phyloP scores from a whole-genome alignment of 2,329 filamentous ascomycete genomes.

The Alternaria conjuncta region DNA sequence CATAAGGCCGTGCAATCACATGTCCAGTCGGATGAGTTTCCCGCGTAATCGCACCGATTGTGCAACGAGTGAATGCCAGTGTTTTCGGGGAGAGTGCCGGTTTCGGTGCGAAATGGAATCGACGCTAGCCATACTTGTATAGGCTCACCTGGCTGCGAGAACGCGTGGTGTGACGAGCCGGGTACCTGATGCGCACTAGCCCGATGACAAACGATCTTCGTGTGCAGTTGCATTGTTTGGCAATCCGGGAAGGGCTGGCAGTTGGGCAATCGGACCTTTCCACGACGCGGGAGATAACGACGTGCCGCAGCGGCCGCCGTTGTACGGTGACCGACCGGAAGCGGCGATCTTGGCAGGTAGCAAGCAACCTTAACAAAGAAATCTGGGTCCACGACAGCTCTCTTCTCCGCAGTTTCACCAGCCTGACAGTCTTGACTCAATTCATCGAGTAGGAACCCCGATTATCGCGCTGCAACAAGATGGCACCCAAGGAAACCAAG shows the following conservation, averaged over 20 bases:
- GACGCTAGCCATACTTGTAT: neutral
- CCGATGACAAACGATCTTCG: neutral
- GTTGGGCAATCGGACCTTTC: neutral
- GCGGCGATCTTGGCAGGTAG: neutral
- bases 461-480: slow-evolving; percentile 2
- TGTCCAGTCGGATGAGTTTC: neutral
- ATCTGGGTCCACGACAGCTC: neutral
- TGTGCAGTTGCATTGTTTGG: neutral
- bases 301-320: neutral
- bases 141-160: neutral
- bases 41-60: neutral
- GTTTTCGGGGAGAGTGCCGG: neutral
- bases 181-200: neutral
- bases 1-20: neutral
- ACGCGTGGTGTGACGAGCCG: neutral
- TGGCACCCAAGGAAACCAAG: slow-evolving; percentile 33
- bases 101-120: neutral
- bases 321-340: neutral
- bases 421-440: neutral
- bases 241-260: neutral
- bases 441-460: neutral
- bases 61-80: neutral
- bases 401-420: neutral
- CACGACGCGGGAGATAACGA: neutral
- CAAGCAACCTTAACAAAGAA: neutral